Evolutionary conservation across 371 early-diverging fungal genomes (phyloP).

Genomic region (Mucor irregularis): DNA sequence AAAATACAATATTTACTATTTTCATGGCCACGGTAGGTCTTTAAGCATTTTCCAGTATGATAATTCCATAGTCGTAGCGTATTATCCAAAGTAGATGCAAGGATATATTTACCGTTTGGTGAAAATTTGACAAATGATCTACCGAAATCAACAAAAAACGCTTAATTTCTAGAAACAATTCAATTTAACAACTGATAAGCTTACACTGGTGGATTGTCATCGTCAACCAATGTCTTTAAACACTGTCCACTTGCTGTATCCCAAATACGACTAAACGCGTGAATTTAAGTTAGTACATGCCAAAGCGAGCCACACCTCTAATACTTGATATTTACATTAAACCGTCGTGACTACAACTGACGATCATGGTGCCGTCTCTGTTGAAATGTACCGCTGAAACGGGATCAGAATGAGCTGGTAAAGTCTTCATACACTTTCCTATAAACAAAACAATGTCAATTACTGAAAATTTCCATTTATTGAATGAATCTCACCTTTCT

Average conservation of each 20-base stretch:
- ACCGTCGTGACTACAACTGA: slow-evolving; percentile 93
- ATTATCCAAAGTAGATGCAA: slow-evolving; percentile 91
- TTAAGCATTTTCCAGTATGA: slow-evolving; percentile 90
- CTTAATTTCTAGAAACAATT: too few species aligned
- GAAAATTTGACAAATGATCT: slow-evolving; percentile 97
- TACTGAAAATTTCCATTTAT: not conserved
- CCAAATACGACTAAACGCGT: slow-evolving; percentile 92
- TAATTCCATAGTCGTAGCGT: slow-evolving; percentile 95
- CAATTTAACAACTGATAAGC: too few species aligned
- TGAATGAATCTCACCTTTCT: slow-evolving; percentile 58
- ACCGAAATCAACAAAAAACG: not conserved
- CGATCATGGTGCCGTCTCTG: slow-evolving; percentile 95
- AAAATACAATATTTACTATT: slow-evolving; percentile 93
- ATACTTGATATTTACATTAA: slow-evolving; percentile 74
- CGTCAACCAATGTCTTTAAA: slow-evolving; percentile 92
- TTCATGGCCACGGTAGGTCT: slow-evolving; percentile 90
- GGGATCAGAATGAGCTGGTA: slow-evolving; percentile 96
- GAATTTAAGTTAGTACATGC: too few species aligned
- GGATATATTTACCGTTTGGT: slow-evolving; percentile 97
- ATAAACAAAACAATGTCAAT: not conserved
- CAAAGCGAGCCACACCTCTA: too few species aligned
- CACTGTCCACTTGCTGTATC: slow-evolving; percentile 96
- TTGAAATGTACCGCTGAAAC: slow-evolving; percentile 96
- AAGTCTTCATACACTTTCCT: slow-evolving; percentile 85
- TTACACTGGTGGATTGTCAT: slow-evolving; percentile 92